Evolutionary conservation across 1,284 basidiomycete genomes (phyloP), one percentile per base, ranked within the genome.

Genomic region (Fomitopsis betulina): DNA sequence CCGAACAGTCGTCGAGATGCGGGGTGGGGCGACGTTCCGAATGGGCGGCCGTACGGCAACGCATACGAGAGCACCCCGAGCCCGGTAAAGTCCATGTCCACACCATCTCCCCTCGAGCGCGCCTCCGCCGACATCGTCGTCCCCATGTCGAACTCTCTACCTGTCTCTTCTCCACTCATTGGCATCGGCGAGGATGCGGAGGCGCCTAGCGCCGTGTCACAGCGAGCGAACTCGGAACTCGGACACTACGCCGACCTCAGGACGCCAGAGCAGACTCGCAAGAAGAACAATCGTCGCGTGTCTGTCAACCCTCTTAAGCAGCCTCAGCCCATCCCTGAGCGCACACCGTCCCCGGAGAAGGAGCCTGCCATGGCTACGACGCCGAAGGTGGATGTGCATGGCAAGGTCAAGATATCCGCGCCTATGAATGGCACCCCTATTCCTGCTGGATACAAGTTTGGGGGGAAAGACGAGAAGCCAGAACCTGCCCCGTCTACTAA

Each of bases 401-500:
- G 79, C 56, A 88, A 87, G 71, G 83, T 86, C 47, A 92, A 94
- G 72, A 96, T 96, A 58, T 94, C 92, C n/a, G 91, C 85, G 0
- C 94, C 94, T 35, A 80, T 95, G 72, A 89, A 89, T 62, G 94
- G 93, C 13, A 84, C 85, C 12, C 91, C 89, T 33, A 93, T 97
- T 39, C 93, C 93, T 8, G 82, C 84, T 49, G 94, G 94, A 0
- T 94, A 90, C 80, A 94, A 94, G 72, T 96, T 96, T 69, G 90
- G 89, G 17, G 75, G 79, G 33, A 89, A 89, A 70, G 87, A 89
- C 59, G 68, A 76, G 17, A 68, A 79, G 21, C 68, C 79, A n/a
- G 79, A 81, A 32, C 70, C 63, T 15, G 57, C 66, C 15, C 50
- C 70, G 37, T 73, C 75, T 40, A 65, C 71, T 37, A 76, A 67